Conservation (phyloP, 2,329 filamentous ascomycete species). For the Ophiostoma sp. region DNA sequence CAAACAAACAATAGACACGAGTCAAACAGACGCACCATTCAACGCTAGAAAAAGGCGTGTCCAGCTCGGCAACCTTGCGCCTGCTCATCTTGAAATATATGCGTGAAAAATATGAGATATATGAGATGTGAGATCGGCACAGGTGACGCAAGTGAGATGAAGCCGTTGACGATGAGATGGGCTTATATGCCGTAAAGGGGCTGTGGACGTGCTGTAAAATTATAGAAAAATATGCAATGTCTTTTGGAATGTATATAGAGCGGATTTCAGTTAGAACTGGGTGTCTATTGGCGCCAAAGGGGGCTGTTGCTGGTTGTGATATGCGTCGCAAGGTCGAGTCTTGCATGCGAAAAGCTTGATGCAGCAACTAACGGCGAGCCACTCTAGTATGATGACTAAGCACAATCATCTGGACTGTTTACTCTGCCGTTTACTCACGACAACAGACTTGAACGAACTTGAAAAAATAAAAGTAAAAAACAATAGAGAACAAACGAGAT, state of each 20-base stretch:
- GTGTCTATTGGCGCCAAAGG: not conserved
- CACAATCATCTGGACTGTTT: not conserved
- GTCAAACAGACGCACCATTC: slow-evolving; percentile 47
- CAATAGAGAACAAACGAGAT: not conserved
- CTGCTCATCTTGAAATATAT: slow-evolving; percentile 41
- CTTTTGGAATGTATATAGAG: not conserved
- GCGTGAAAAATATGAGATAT: not conserved
- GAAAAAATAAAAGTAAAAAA: not conserved
- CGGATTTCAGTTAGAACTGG: not conserved
- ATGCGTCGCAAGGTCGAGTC: not conserved
- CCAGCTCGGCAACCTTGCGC: slow-evolving; percentile 58
- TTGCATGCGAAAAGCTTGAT: not conserved
- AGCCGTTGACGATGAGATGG: not conserved
- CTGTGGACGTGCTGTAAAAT: not conserved
- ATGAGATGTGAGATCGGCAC: not conserved
- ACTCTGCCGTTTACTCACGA: not conserved
- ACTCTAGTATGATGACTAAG: not conserved
- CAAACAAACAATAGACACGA: not conserved
- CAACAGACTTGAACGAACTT: not conserved
- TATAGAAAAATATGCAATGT: not conserved
- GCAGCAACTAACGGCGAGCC: not conserved
- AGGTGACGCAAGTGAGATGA: not conserved
- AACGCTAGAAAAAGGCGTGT: slow-evolving; percentile 57
- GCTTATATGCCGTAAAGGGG: not conserved
- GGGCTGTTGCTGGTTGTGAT: not conserved